phyloP scores from a whole-genome alignment of 192 early-diverging fungal genomes.

The Pilaira anomala region DNA sequence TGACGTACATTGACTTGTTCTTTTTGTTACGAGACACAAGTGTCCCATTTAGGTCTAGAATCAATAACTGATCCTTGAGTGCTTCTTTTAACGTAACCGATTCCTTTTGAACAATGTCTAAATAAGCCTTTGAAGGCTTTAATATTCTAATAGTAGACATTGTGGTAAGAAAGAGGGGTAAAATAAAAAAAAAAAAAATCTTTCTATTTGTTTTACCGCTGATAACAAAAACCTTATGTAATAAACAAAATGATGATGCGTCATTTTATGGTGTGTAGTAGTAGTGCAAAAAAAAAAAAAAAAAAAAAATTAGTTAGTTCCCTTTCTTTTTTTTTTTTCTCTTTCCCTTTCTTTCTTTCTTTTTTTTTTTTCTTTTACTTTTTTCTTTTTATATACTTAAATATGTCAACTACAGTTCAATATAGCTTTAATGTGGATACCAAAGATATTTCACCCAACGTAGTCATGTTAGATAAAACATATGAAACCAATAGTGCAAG shows the following conservation, averaged over 20 bases:
- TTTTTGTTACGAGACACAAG: constrained; percentile 46
- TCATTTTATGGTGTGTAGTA: too few species aligned
- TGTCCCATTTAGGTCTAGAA: constrained; percentile 73
- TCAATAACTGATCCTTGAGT: constrained; percentile 44
- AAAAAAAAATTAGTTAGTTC: not conserved
- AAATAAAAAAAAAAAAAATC: not conserved
- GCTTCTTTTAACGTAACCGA: not conserved
- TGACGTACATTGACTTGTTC: constrained; percentile 23
- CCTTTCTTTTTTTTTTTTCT: not conserved
- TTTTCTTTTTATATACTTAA: not conserved
- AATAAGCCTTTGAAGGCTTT: not conserved
- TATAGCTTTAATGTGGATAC: constrained; percentile 7
- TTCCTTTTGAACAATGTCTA: not conserved
- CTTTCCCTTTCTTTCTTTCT: not conserved
- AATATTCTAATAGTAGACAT: not conserved
- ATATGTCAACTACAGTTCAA: not conserved
- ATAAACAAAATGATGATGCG: too few species aligned
- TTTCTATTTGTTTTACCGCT: not conserved
- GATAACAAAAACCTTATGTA: too few species aligned
- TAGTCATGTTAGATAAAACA: not conserved
- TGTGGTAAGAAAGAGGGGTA: not conserved
- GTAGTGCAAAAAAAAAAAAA: not conserved
- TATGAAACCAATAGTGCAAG: not conserved
- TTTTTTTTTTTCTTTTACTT: not conserved
- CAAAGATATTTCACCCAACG: not conserved